Evolutionary conservation across 1,139 yeast species (phyloP).

Genomic region (Pichiaceae sp.): DNA sequence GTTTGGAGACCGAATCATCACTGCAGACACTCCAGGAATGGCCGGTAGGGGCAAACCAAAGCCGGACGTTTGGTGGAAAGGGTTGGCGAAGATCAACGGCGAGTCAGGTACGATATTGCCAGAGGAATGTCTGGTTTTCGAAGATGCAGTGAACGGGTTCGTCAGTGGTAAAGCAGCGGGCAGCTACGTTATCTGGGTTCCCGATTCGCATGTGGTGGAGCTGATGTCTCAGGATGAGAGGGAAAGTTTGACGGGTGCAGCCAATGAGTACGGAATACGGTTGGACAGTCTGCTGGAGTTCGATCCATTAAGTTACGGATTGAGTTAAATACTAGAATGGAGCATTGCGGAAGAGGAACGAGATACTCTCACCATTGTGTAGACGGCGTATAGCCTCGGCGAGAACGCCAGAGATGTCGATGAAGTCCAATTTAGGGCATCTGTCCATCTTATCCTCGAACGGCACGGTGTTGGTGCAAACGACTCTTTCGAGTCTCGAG

Average conservation of each 20-base stretch:
- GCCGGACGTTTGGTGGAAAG: constrained; percentile 88
- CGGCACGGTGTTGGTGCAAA: constrained; percentile 94
- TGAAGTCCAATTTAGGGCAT: constrained; percentile 71
- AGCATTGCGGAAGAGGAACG: constrained; percentile 78
- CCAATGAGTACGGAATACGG: constrained; percentile 43
- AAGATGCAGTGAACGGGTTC: constrained; percentile 91
- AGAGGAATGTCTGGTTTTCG: constrained; percentile 81
- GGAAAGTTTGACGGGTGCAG: constrained; percentile 30
- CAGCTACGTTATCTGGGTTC: constrained; percentile 87
- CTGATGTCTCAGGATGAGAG: constrained; percentile 39
- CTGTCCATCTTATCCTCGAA: constrained; percentile 62
- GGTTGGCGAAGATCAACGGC: constrained; percentile 60
- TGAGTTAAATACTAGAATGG: constrained; percentile 29
- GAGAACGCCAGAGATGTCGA: constrained; percentile 81
- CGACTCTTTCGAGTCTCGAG: constrained; percentile 69
- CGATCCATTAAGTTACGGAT: constrained; percentile 41
- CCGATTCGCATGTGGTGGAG: constrained; percentile 62
- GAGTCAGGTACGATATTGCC: constrained; percentile 45
- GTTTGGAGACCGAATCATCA: constrained; percentile 64
- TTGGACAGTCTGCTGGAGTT: constrained; percentile 46
- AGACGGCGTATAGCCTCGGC: constrained; percentile 97
- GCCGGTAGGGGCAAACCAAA: constrained; percentile 84
- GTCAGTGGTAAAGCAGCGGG: constrained; percentile 76
- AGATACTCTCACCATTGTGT: constrained; percentile 95
- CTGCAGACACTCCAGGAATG: constrained; percentile 82